Conservation (phyloP, 2,329 filamentous ascomycete genomes). For the Cladosporium sp. region DNA sequence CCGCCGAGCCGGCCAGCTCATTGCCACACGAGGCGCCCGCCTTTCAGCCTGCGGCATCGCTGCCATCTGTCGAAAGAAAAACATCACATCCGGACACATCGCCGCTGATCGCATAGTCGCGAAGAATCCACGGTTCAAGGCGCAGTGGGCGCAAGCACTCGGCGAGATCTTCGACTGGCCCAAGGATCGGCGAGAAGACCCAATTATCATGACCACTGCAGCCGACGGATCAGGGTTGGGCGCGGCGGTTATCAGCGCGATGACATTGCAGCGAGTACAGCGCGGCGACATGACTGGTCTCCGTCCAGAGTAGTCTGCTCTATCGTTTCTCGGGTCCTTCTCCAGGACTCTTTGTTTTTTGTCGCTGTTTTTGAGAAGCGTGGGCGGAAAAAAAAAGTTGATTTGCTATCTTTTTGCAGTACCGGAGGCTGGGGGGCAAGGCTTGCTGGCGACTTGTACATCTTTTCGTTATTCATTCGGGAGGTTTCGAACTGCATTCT, state of each 20-base stretch:
- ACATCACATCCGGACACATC: conserved; percentile 37
- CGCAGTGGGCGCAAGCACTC: conserved; percentile 42
- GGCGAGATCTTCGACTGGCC: conserved; percentile 42
- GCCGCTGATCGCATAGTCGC: conserved; percentile 43
- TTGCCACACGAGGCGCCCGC: conserved; percentile 38
- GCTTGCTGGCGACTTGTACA: neutral
- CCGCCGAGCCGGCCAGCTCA: conserved; percentile 34
- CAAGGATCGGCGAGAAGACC: conserved; percentile 32
- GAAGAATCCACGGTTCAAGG: conserved; percentile 45
- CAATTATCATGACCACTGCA: conserved; percentile 41
- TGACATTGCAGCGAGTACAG: conserved; percentile 32
- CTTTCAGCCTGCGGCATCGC: conserved; percentile 42
- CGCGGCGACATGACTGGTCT: conserved; percentile 16
- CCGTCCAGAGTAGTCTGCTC: neutral
- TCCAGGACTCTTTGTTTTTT: neutral
- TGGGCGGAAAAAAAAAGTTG: neutral
- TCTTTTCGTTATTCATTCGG: neutral
- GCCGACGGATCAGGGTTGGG: conserved; percentile 46
- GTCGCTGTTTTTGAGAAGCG: conserved; percentile 1
- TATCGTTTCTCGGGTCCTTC: neutral
- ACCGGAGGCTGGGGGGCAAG: neutral
- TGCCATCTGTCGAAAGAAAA: conserved; percentile 39
- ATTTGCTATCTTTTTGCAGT: neutral
- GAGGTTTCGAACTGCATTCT: neutral
- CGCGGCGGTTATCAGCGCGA: conserved; percentile 38